These are phyloP conservation scores for Zoysia matrella DNA, from an alignment of 202 grass and related monocot species.

Conservation along the genomic window DNA sequence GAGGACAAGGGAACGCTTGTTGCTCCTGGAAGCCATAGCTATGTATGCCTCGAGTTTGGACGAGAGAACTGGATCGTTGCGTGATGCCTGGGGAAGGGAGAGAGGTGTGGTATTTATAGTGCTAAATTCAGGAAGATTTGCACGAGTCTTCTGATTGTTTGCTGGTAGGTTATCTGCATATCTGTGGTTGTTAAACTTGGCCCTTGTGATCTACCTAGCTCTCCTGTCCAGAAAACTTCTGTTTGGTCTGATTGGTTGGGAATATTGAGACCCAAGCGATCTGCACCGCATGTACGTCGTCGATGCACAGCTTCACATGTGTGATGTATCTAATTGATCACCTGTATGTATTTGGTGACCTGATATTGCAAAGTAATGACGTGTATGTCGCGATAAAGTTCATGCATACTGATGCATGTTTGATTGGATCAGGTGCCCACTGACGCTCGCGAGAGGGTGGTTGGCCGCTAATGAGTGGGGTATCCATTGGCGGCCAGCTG, in stretches of 20 bases:
- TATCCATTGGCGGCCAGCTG: too few relatives aligned
- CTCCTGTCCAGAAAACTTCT: background rate
- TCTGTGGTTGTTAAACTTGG: background rate
- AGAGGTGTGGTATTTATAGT: background rate
- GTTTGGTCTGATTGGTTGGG: constrained; percentile 17
- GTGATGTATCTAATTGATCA: background rate
- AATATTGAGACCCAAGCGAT: background rate
- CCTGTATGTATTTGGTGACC: constrained; percentile 3
- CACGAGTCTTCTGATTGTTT: background rate
- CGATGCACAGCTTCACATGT: background rate
- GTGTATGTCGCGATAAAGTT: background rate
- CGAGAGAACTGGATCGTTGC: background rate
- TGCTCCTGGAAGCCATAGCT: constrained; percentile 11
- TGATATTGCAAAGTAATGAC: background rate
- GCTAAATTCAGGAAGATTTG: background rate
- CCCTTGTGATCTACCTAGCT: background rate
- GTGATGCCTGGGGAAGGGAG: background rate
- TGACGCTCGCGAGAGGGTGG: too few relatives aligned
- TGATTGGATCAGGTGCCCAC: too few relatives aligned
- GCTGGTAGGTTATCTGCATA: background rate
- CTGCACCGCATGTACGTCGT: background rate
- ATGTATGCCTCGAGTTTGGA: background rate
- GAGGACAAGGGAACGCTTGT: background rate
- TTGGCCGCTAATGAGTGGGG: too few relatives aligned
- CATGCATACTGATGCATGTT: too few relatives aligned